phyloP scores from a whole-genome alignment of 345 rosid species.

The Murraya koenigii region DNA sequence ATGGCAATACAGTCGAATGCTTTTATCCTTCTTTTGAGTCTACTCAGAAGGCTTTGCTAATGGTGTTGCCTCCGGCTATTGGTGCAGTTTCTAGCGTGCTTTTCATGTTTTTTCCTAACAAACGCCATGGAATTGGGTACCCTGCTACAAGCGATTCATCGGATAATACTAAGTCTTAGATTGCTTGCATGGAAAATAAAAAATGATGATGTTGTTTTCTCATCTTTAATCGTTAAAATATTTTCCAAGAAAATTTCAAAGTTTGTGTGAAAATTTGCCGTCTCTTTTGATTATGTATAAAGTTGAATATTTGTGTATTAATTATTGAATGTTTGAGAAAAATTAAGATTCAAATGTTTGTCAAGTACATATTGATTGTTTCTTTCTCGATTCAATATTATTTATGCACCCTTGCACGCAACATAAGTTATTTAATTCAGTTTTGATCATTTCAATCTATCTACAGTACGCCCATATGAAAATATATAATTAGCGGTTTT shows the following conservation, averaged over 20 bases:
- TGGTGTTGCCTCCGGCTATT: constrained; percentile 60
- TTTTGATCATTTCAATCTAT: not conserved
- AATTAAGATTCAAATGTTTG: not conserved
- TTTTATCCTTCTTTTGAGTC: constrained; percentile 59
- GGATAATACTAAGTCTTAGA: not conserved
- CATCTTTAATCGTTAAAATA: not conserved
- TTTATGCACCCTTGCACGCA: too few species aligned
- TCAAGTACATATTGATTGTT: not conserved
- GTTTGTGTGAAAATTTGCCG: not conserved
- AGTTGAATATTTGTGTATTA: not conserved
- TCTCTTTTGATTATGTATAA: not conserved
- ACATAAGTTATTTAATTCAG: not conserved
- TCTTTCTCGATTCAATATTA: not conserved
- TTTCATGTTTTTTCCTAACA: constrained; percentile 66
- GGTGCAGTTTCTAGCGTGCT: constrained; percentile 48
- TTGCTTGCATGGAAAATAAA: not conserved
- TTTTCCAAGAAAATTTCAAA: constrained; percentile 3
- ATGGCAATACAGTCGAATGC: constrained; percentile 55
- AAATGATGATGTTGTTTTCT: not conserved
- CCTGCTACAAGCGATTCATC: constrained; percentile 23
- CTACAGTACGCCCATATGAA: not conserved
- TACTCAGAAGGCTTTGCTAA: constrained; percentile 46
- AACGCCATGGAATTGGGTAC: constrained; percentile 83
- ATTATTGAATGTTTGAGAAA: not conserved
- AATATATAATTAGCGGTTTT: too few species aligned